Conservation (phyloP, 140 eudicot genomes). For the Ambrosia hybrid region DNA sequence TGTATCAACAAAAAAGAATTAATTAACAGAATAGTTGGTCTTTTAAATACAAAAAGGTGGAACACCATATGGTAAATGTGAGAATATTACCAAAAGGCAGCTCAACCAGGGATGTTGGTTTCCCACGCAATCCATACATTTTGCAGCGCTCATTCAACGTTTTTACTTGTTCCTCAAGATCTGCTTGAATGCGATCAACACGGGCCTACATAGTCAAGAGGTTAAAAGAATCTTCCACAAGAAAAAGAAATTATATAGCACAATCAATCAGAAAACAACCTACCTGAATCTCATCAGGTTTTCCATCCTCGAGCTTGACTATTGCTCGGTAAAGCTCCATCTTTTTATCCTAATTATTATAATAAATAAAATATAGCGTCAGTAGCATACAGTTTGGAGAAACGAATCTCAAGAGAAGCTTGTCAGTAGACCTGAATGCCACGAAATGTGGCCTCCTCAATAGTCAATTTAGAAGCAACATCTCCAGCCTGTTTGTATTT, state of each 20-base stretch:
- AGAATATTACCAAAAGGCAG: slow-evolving; percentile 82
- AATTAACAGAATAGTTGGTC: not conserved
- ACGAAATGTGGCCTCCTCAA: slow-evolving; percentile 98
- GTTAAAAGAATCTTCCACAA: slow-evolving; percentile 2
- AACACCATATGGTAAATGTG: slow-evolving; percentile 2
- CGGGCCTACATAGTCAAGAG: slow-evolving; percentile 48
- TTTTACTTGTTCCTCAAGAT: slow-evolving; percentile 87
- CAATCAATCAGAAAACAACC: not conserved
- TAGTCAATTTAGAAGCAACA: slow-evolving; percentile 84
- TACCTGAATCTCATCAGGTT: slow-evolving; percentile 77
- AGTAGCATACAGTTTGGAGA: not conserved
- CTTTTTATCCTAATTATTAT: slow-evolving; percentile 65
- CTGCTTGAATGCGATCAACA: slow-evolving; percentile 69
- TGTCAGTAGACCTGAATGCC: slow-evolving; percentile 73
- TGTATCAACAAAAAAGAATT: not conserved
- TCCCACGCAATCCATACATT: slow-evolving; percentile 86
- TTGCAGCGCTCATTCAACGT: slow-evolving; percentile 89
- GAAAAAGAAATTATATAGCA: not conserved
- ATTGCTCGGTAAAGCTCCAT: slow-evolving; percentile 93
- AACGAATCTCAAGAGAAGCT: not conserved
- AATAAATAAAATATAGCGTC: not conserved
- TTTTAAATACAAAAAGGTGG: not conserved
- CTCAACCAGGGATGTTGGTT: slow-evolving; percentile 85
- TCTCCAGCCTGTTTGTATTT: slow-evolving; percentile 91
- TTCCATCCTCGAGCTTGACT: slow-evolving; percentile 76